Conservation (phyloP, 257 asterid species). For the Cruciata laevipes region DNA sequence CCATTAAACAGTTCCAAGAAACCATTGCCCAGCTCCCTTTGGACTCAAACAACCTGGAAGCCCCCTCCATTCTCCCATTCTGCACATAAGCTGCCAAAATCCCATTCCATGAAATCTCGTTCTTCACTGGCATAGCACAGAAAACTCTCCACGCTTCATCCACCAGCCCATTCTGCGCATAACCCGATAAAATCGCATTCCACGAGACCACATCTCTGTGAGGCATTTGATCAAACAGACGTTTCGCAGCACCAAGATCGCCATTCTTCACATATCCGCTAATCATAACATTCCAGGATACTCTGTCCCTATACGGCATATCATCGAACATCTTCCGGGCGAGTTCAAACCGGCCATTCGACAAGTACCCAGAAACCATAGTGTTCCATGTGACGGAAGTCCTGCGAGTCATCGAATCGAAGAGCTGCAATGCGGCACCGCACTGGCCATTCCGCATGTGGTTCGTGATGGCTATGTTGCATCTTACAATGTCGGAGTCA, state of each 20-base stretch:
- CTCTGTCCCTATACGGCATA: slow-evolving; percentile 66
- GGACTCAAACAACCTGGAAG: slow-evolving; percentile 63
- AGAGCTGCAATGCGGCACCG: slow-evolving; percentile 54
- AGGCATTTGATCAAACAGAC: slow-evolving; percentile 74
- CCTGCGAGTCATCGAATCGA: slow-evolving; percentile 64
- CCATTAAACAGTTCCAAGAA: slow-evolving; percentile 97
- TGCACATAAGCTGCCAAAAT: slow-evolving; percentile 75
- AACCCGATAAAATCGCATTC: slow-evolving; percentile 85
- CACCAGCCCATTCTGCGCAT: slow-evolving; percentile 68
- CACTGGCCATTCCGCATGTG: slow-evolving; percentile 70
- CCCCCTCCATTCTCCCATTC: slow-evolving; percentile 81
- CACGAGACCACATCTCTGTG: slow-evolving; percentile 76
- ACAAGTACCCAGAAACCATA: slow-evolving; percentile 70
- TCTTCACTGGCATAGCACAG: slow-evolving; percentile 63
- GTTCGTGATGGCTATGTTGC: slow-evolving; percentile 61
- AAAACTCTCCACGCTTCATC: slow-evolving; percentile 72
- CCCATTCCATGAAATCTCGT: slow-evolving; percentile 95
- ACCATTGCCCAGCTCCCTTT: slow-evolving; percentile 66
- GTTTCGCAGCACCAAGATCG: slow-evolving; percentile 55
- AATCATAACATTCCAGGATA: slow-evolving; percentile 73
- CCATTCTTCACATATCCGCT: slow-evolving; percentile 53
- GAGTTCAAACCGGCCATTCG: slow-evolving; percentile 36
- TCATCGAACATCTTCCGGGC: slow-evolving; percentile 59
- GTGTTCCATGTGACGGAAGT: slow-evolving; percentile 70
- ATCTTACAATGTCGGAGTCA: slow-evolving; percentile 52